Base-by-base conservation (phyloP, 805 yeast species). In the Metschnikowia shivogae region DNA sequence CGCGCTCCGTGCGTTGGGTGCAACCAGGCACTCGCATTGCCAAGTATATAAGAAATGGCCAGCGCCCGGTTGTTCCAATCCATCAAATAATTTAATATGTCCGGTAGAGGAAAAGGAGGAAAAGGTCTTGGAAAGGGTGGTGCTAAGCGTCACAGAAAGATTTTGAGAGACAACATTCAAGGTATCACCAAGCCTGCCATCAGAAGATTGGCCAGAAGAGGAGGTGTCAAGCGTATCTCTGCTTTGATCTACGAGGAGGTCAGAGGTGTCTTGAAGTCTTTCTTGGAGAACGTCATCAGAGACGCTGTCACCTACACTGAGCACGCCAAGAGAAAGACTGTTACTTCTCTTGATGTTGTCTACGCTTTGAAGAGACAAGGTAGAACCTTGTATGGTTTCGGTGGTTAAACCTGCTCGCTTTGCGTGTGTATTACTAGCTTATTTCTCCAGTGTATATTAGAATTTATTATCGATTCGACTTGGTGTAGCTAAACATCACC, bases 101-200 rank as follows among this genome's bases (percentile, higher is more conserved):
- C 97, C 72, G 97, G 98, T 74, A 90, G 97, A 83, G 99, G 99
- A 69, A 92, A 93, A 89, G 98, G 98, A 71, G 99, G 98, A 70
- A 93, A 93, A 87, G 99, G 99, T 78, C 82, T 93, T 65, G 99
- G 99, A 69, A 93, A 93, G 80, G 98, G 97, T 78, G 99, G 99
- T 80, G 99, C 99, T 66, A 92, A 92, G 85, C 89, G 99, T 78
- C 99, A 92, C 89, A 89, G 98, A 84, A 90, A 90, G 88, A 88
- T 92, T 76, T 81, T 90, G 59, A 90, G 98, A 82, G 99, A 93
- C 76, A 93, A 92, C 92, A 92, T 93, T 62, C 97, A 90, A 78
- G 99, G 99, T 81, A 92, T 92, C 72, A 92, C 99, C 55, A 92
- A 92, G 84, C 99, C 99, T 70, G 99, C 99, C 69, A 92, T 92